Evolutionary conservation across 495 filamentous ascomycete genomes (phyloP).

Genomic region (Daldinia concentrica): DNA sequence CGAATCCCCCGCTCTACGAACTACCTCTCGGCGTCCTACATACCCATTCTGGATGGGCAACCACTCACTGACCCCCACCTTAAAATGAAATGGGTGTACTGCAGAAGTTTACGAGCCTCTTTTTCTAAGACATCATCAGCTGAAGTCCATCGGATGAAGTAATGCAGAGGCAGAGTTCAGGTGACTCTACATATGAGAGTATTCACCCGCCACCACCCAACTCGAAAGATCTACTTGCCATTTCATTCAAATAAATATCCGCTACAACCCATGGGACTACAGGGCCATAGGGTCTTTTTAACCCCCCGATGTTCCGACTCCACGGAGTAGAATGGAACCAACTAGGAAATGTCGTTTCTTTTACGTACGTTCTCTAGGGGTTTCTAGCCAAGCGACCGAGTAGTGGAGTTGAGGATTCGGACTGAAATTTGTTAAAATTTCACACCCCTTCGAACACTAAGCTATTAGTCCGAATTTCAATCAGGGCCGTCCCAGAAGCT

Average conservation of each 20-base stretch:
- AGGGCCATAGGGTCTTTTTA: background rate
- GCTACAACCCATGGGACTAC: constrained; percentile 10
- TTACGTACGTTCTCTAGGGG: constrained; percentile 37
- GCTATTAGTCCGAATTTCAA: constrained; percentile 15
- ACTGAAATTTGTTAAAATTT: constrained; percentile 21
- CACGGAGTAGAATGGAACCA: constrained; percentile 22
- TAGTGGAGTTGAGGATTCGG: constrained; percentile 21
- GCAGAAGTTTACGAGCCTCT: constrained; percentile 20
- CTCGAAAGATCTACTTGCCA: background rate
- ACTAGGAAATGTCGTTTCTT: constrained; percentile 33
- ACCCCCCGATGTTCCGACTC: constrained; percentile 6
- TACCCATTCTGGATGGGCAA: constrained; percentile 30
- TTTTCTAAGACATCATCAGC: constrained; percentile 27
- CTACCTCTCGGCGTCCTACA: constrained; percentile 30
- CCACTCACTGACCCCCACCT: constrained; percentile 36
- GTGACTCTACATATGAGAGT: constrained; percentile 4
- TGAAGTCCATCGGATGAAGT: constrained; percentile 19
- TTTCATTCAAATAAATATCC: constrained; percentile 32
- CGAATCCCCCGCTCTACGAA: constrained; percentile 10
- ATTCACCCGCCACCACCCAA: constrained; percentile 9
- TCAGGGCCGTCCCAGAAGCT: constrained; percentile 6
- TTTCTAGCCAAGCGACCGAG: constrained; percentile 20
- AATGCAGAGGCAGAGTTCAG: constrained; percentile 17
- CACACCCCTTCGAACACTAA: background rate
- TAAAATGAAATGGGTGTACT: constrained; percentile 14